These are phyloP conservation scores for Silene coronaria DNA, from an alignment of 179 eudicot species.

Conservation along the genomic window DNA sequence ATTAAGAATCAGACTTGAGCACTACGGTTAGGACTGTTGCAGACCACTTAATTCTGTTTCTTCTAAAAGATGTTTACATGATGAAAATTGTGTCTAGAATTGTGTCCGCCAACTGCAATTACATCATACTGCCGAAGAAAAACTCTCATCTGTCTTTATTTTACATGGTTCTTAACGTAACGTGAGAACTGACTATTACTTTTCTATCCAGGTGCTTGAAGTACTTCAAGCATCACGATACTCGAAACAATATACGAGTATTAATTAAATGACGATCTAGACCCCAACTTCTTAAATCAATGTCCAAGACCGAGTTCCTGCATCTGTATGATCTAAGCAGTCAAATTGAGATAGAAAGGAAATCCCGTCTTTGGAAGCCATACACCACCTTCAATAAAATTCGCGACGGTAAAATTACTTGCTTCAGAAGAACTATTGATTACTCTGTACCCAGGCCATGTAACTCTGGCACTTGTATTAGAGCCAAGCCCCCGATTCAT, in stretches of 20 bases:
- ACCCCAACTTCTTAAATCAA: neutral
- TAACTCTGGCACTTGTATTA: constrained; percentile 33
- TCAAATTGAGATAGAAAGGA: constrained; percentile 30
- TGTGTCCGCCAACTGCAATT: neutral
- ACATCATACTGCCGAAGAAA: too few species aligned
- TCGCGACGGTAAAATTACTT: constrained; percentile 25
- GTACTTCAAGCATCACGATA: neutral
- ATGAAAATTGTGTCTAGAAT: neutral
- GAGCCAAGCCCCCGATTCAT: constrained; percentile 36
- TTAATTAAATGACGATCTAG: neutral
- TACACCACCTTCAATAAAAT: constrained; percentile 29
- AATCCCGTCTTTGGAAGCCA: constrained; percentile 34
- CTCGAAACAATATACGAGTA: neutral
- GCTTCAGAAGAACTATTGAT: constrained; percentile 30
- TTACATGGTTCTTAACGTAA: neutral
- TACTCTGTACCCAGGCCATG: constrained; percentile 37
- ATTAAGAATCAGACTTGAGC: neutral
- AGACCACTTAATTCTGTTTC: too few species aligned
- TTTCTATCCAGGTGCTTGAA: neutral
- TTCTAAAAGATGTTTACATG: too few species aligned
- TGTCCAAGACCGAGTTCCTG: neutral
- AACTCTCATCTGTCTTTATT: neutral
- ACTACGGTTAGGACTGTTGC: too few species aligned
- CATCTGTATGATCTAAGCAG: neutral
- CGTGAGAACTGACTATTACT: neutral